A percentile compares a stretch with the other conserved stretches of the same genome.
phyloP scores from a whole-genome alignment of 768 basidiomycete species.

The Tulasnella sp. region DNA sequence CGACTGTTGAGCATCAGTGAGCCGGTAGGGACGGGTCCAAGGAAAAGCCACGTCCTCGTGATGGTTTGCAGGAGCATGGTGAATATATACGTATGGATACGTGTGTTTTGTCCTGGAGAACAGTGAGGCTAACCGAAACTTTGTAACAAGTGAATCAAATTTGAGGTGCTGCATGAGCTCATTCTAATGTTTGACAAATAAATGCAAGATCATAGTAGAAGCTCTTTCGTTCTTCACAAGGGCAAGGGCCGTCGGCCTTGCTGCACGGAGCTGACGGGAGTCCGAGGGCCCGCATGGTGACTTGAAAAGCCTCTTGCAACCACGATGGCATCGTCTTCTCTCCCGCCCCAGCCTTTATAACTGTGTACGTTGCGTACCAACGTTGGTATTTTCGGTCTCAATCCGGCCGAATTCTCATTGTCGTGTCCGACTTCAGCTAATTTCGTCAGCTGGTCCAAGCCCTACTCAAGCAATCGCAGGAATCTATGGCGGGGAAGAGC shows the following conservation, averaged over 20 bases:
- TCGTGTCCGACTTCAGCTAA: neutral
- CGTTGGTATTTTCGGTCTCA: conserved; percentile 11
- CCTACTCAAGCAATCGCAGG: neutral
- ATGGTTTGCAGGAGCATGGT: too few relatives aligned
- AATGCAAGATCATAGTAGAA: neutral
- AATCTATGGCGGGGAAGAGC: neutral
- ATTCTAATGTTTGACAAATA: neutral
- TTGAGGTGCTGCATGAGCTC: neutral
- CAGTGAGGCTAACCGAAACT: neutral
- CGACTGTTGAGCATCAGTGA: too few relatives aligned
- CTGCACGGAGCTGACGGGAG: neutral
- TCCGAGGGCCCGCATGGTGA: conserved; percentile 11
- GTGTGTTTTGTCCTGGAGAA: too few relatives aligned
- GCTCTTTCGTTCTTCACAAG: neutral
- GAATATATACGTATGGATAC: too few relatives aligned
- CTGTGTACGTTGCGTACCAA: neutral
- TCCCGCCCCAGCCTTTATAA: neutral
- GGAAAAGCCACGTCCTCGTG: too few relatives aligned
- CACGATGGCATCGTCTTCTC: conserved; percentile 4
- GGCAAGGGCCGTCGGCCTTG: neutral
- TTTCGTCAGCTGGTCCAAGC: neutral
- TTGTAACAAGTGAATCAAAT: neutral
- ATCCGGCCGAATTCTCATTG: neutral
- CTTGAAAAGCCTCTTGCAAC: conserved; percentile 1
- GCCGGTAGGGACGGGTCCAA: too few relatives aligned